phyloP scores from a whole-genome alignment of 805 yeast genomes.

The Monosporozyma servazzii region DNA sequence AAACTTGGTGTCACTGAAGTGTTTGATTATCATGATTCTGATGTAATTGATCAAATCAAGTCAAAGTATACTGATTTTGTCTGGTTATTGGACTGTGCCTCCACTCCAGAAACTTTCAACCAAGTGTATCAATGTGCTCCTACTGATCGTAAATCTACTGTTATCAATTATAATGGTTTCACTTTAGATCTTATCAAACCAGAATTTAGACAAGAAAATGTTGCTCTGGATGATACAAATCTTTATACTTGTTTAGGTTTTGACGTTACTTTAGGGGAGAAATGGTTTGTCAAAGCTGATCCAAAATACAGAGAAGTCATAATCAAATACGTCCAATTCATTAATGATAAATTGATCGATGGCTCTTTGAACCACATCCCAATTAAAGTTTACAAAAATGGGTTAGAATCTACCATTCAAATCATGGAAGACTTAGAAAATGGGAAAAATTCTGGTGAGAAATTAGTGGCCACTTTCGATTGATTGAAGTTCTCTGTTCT shows the following conservation, averaged over 20 bases:
- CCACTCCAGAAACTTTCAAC: constrained; percentile 22
- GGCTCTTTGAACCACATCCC: constrained; percentile 26
- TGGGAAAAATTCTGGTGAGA: constrained; percentile 20
- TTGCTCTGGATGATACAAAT: constrained; percentile 25
- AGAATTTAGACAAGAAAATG: constrained; percentile 25
- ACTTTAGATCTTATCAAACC: constrained; percentile 16
- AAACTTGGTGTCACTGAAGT: constrained; percentile 39
- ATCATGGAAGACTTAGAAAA: constrained; percentile 14
- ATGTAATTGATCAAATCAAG: constrained; percentile 35
- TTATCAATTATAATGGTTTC: constrained; percentile 27
- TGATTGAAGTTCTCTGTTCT: too few relatives aligned
- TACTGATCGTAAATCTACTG: constrained; percentile 22
- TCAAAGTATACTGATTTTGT: constrained; percentile 21
- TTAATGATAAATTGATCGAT: constrained; percentile 11
- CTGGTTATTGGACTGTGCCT: constrained; percentile 27
- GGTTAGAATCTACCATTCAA: constrained; percentile 21
- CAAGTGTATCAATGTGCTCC: constrained; percentile 28
- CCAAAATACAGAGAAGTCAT: constrained; percentile 16
- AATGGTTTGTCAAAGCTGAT: constrained; percentile 11
- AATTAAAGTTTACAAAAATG: constrained; percentile 20
- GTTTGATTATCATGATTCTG: constrained; percentile 39
- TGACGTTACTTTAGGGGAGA: constrained; percentile 21
- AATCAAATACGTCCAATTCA: constrained; percentile 19
- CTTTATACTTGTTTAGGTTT: constrained; percentile 32
- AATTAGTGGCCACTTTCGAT: too few relatives aligned